Evolutionary conservation across 495 filamentous ascomycete genomes (phyloP).

Genomic region (Hamigera avellanea): DNA sequence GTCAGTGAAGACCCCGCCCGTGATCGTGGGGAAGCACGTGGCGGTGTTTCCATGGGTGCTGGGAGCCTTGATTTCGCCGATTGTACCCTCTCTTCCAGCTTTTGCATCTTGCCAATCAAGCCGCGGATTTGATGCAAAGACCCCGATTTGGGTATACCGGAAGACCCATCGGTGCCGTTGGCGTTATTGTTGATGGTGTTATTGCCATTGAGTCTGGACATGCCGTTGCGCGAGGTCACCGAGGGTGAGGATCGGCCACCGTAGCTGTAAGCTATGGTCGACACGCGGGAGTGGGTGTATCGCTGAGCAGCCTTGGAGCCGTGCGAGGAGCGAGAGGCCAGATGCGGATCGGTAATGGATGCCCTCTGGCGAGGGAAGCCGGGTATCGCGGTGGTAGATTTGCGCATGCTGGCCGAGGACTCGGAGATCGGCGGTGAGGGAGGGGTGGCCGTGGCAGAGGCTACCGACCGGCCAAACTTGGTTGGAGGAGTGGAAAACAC

Average conservation of each 20-base stretch:
- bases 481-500: constrained; percentile 60
- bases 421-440: constrained; percentile 52
- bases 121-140: constrained; percentile 88
- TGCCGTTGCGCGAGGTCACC: constrained; percentile 24
- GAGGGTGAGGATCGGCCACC: constrained; percentile 29
- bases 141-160: constrained; percentile 58
- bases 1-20: constrained; percentile 42
- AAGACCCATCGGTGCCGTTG: constrained; percentile 9
- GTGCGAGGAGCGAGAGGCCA: constrained; percentile 25
- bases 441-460: constrained; percentile 66
- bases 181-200: constrained; percentile 7
- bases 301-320: constrained; percentile 35
- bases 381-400: constrained; percentile 34
- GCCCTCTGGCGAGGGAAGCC: constrained; percentile 28
- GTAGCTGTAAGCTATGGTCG: constrained; percentile 39
- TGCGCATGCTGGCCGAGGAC: constrained; percentile 31
- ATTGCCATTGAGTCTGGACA: constrained; percentile 16
- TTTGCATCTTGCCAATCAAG: constrained; percentile 92
- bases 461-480: constrained; percentile 50
- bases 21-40: constrained; percentile 62
- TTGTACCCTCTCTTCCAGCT: constrained; percentile 84
- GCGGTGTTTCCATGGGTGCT: constrained; percentile 64
- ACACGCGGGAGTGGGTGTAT: constrained; percentile 34
- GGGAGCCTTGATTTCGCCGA: constrained; percentile 89
- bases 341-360: constrained; percentile 18